These are phyloP conservation scores for Apiospora saccharicola DNA, from an alignment of 2,329 filamentous ascomycete genomes.

Conservation along the genomic window DNA sequence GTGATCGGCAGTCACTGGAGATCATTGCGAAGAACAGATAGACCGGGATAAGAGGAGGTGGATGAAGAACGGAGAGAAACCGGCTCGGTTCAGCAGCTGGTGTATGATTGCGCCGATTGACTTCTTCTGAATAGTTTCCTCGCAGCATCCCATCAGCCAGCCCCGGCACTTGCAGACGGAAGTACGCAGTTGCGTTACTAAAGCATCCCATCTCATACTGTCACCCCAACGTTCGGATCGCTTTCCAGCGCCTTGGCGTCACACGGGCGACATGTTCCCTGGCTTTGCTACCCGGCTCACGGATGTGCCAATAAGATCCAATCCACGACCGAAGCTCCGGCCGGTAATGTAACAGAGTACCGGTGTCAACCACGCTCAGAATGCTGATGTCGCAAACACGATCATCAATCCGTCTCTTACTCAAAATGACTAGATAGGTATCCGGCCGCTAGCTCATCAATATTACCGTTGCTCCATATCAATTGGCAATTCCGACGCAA, in stretches of 20 bases:
- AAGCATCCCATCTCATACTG: slow-evolving; percentile 11
- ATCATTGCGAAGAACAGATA: background rate
- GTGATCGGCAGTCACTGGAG: background rate
- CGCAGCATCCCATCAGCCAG: background rate
- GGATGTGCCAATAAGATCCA: background rate
- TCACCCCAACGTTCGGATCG: background rate
- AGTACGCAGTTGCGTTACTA: background rate
- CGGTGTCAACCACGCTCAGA: background rate
- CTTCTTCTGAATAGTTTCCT: background rate
- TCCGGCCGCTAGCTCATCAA: background rate
- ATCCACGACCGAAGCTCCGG: background rate
- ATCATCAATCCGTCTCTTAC: background rate
- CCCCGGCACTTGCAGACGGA: background rate
- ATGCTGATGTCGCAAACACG: background rate
- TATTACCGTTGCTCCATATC: background rate
- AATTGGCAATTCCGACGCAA: background rate
- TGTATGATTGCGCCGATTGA: background rate
- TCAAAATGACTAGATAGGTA: background rate
- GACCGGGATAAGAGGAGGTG: background rate
- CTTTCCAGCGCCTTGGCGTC: background rate
- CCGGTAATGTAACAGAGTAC: background rate
- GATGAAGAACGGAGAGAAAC: background rate
- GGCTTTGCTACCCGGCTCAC: background rate
- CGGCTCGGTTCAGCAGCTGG: background rate
- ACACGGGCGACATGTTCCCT: background rate